Percentiles rank a stretch among this genome's conserved stretches.
Evolutionary conservation across 2,329 filamentous ascomycete genomes (phyloP).

Genomic region (Stylonectria norvegica): DNA sequence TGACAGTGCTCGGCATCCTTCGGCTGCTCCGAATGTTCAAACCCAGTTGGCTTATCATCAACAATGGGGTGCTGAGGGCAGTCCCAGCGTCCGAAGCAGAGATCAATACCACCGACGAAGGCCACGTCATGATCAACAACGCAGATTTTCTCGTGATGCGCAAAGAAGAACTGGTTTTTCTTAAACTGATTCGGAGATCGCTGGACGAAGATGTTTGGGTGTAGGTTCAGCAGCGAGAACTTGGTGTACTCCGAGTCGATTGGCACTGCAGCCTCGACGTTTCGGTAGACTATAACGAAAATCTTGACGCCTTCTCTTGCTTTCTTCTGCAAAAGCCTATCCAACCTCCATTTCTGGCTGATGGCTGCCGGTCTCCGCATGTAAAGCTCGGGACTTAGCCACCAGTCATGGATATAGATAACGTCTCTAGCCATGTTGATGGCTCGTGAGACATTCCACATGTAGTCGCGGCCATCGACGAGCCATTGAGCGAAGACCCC

Average conservation of each 20-base stretch:
- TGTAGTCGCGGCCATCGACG: conserved; percentile 94
- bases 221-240: conserved; percentile 88
- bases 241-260: conserved; percentile 99
- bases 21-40: conserved; percentile 70
- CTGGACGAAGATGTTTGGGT: conserved; percentile 95
- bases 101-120: conserved; percentile 91
- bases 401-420: conserved; percentile 99
- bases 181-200: conserved; percentile 96
- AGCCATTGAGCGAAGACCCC: conserved; percentile 93
- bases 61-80: conserved; percentile 87
- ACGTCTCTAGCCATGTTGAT: conserved; percentile 97
- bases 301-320: conserved; percentile 94
- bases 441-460: conserved; percentile 98
- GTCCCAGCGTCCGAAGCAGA: conserved; percentile 97
- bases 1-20: conserved; percentile 94
- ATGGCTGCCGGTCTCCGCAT: conserved; percentile 90
- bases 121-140: conserved; percentile 94
- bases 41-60: conserved; percentile 93
- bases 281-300: conserved; percentile 96
- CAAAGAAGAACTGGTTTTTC: conserved; percentile 99
- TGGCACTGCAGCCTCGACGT: conserved; percentile 93
- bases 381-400: conserved; percentile 94
- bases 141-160: conserved; percentile 97
- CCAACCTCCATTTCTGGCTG: conserved; percentile 95
- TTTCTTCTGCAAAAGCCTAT: conserved; percentile 88